Evolutionary conservation across 1,139 yeast species (phyloP), one percentile per base, ranked within the genome.

Genomic region (Sugiyamaella castrensis): DNA sequence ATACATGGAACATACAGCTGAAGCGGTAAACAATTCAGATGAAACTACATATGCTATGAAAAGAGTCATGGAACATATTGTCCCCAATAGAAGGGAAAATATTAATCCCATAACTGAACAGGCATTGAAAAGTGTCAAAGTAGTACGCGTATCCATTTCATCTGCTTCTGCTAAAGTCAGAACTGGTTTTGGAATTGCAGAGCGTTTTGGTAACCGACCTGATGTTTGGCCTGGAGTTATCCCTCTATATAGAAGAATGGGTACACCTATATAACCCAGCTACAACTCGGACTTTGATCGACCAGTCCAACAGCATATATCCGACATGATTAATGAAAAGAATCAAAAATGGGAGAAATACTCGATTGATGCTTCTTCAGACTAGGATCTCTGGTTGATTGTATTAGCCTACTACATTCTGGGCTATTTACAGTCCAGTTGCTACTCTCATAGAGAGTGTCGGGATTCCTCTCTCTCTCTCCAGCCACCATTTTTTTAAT

Each of bases 1-100:
- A 37, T 37, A 3, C 40, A 37, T 37, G 40, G 40, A 11, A 13
- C n/a, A n/a, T n/a, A n/a, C 19, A 10, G 40, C 40, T 15, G 40
- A 37, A 24, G 13, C 27, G 10, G 40, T 37, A 16, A 8, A 2
- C 10, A 10, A 26, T 16, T 10, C 19, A 16, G 40, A 37, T 19
- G 40, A 37, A 13, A 37, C 29, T 8, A 4, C 12, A 7, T 37
- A 37, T 24, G 40, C 29, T 13, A 37, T 37, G 40, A 37, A 37
- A 12, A 2, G 10, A 12, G 40, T 37, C 12, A 26, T 37, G 12
- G 27, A 37, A 2, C 40, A 37, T 24, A 11, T 37, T 4, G 24
- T 37, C 6, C 40, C 40, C n/a, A 24, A 24, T 11, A 2, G 40
- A 13, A 4, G 29, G 29, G 40, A 37, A 15, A 11, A 37, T 37